phyloP scores from a whole-genome alignment of 805 yeast species.

The Clavispora carvajalis region DNA sequence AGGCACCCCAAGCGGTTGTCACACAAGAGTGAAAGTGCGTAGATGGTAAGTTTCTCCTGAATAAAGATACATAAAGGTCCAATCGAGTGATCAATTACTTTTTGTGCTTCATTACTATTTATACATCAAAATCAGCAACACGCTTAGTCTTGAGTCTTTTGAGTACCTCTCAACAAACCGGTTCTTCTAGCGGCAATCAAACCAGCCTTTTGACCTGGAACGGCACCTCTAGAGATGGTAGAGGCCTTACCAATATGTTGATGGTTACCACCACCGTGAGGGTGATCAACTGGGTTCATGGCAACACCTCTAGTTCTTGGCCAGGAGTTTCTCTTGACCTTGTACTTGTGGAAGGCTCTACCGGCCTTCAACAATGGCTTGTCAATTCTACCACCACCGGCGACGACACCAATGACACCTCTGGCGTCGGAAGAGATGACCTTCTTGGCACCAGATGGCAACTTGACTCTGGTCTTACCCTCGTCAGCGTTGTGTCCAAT shows the following conservation, averaged over 20 bases:
- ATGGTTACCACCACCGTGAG: slow-evolving; percentile 22
- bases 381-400: slow-evolving; percentile 8
- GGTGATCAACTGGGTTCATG: slow-evolving; percentile 9
- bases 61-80: not conserved
- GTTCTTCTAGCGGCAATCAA: slow-evolving; percentile 37
- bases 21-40: not conserved
- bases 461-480: slow-evolving; percentile 9
- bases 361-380: slow-evolving; percentile 9
- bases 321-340: slow-evolving; percentile 7
- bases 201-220: slow-evolving; percentile 38
- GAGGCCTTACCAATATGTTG: slow-evolving; percentile 36
- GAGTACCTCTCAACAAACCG: slow-evolving; percentile 36
- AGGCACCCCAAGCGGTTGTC: too few relatives aligned
- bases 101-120: slow-evolving; percentile 14
- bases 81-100: slow-evolving; percentile 6
- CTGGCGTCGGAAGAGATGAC: slow-evolving; percentile 4
- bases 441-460: slow-evolving; percentile 10
- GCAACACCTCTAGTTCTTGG: slow-evolving; percentile 7
- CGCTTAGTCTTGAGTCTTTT: slow-evolving; percentile 29
- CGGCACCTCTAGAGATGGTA: slow-evolving; percentile 37
- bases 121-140: slow-evolving; percentile 13
- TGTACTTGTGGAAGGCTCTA: slow-evolving; percentile 8
- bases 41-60: not conserved
- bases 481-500: slow-evolving; percentile 8
- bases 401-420: slow-evolving; percentile 8